These are phyloP conservation scores for Chaetomium globosum DNA, from an alignment of 2,329 filamentous ascomycete genomes.

Conservation along the genomic window DNA sequence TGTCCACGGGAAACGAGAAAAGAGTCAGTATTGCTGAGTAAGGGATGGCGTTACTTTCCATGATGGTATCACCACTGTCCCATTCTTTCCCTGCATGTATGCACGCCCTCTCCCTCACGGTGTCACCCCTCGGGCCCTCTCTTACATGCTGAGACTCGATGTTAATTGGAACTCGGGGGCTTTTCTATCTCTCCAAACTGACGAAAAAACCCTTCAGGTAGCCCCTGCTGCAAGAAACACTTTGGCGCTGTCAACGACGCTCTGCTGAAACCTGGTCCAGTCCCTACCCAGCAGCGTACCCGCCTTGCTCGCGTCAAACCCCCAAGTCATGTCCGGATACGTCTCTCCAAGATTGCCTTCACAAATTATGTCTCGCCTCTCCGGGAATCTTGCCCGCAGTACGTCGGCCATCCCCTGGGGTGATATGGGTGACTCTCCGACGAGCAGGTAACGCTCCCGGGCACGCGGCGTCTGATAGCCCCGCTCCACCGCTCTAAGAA, in stretches of 20 bases:
- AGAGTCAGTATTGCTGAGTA: no score
- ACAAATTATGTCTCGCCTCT: constrained; percentile 7
- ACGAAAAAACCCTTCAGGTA: background rate
- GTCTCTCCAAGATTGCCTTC: constrained; percentile 21
- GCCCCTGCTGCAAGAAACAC: constrained; percentile 18
- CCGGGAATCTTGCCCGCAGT: constrained; percentile 16
- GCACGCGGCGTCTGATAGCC: background rate
- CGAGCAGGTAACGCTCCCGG: constrained; percentile 24
- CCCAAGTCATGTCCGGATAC: constrained; percentile 18
- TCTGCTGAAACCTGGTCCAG: constrained; percentile 27
- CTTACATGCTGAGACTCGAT: no score
- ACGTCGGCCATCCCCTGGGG: constrained; percentile 24
- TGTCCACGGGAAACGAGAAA: background rate
- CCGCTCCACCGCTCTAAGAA: constrained; percentile 16
- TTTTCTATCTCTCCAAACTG: background rate
- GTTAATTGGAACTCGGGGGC: background rate
- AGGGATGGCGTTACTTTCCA: background rate
- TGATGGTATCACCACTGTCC: background rate
- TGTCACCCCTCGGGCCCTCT: no score
- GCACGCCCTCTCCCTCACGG: no score
- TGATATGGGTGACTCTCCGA: constrained; percentile 23
- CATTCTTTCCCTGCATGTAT: no score
- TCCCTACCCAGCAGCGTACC: constrained; percentile 24
- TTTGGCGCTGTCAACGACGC: constrained; percentile 28
- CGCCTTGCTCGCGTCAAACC: constrained; percentile 27